Conservation (phyloP, 768 basidiomycete species). For the Hypholoma sublateritium region DNA sequence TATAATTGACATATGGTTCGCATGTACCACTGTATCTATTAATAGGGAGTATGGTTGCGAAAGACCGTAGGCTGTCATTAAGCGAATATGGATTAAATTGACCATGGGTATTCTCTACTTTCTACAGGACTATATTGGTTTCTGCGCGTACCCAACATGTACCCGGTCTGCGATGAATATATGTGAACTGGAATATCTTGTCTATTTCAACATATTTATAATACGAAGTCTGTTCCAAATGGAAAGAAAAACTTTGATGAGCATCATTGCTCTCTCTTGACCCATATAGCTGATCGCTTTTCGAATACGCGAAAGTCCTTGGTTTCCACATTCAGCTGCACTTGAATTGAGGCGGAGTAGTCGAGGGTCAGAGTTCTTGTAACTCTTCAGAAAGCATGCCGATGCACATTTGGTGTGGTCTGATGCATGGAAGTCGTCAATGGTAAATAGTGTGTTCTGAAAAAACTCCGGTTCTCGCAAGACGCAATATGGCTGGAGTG, state of each 20-base stretch:
- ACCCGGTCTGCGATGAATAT: too few species aligned
- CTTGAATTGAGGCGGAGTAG: slow-evolving; percentile 28
- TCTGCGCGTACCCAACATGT: too few species aligned
- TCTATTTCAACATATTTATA: not conserved
- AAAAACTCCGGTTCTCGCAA: slow-evolving; percentile 23
- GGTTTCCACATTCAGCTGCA: slow-evolving; percentile 32
- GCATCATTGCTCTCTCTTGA: slow-evolving; percentile 26
- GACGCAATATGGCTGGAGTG: slow-evolving; percentile 29
- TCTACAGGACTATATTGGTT: too few species aligned
- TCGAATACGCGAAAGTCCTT: slow-evolving; percentile 22
- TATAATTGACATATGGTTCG: too few species aligned
- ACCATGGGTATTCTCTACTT: too few species aligned
- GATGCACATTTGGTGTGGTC: slow-evolving; percentile 29
- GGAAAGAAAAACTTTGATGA: slow-evolving; percentile 23
- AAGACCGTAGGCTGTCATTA: too few species aligned
- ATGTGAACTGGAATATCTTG: too few species aligned
- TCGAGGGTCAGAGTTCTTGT: slow-evolving; percentile 22
- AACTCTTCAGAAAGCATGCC: slow-evolving; percentile 25
- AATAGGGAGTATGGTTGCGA: too few species aligned
- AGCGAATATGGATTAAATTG: too few species aligned
- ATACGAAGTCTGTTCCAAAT: slow-evolving; percentile 18
- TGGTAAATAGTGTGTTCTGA: slow-evolving; percentile 25
- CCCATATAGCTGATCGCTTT: slow-evolving; percentile 31
- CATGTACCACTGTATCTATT: too few species aligned
- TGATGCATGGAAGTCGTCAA: slow-evolving; percentile 28